Conservation (phyloP, 208 protist species). For the Perkinsela sp. region DNA sequence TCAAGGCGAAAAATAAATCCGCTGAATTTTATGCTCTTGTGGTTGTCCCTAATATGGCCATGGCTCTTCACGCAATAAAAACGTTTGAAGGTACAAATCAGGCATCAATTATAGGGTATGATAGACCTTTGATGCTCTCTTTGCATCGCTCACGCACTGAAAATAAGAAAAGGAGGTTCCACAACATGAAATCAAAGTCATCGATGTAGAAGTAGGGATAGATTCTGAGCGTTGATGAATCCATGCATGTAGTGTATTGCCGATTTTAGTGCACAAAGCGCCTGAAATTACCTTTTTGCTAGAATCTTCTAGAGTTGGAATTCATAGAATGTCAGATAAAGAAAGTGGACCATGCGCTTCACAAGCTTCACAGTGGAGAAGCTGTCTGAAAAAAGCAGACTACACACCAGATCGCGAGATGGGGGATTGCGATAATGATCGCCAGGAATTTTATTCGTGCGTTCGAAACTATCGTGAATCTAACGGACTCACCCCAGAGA, state of each 20-base stretch:
- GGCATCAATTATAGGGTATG: background rate
- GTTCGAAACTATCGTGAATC: background rate
- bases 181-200: no score
- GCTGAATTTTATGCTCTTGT: background rate
- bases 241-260: no score
- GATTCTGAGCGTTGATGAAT: no score
- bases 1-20: background rate
- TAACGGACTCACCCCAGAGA: background rate
- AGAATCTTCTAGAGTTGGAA: no score
- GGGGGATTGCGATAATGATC: background rate
- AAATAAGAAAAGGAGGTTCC: background rate
- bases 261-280: no score
- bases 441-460: background rate
- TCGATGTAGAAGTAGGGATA: no score
- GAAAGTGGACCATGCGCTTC: background rate
- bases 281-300: no score
- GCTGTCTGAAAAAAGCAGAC: background rate
- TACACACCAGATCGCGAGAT: background rate
- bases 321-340: slow-evolving; percentile 1
- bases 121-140: background rate
- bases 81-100: background rate
- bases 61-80: background rate
- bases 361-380: background rate
- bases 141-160: background rate
- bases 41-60: background rate